Evolutionary conservation across 1,139 yeast species (phyloP), one percentile per base, ranked within the genome.

Genomic region (Insectozyma bohioensis): DNA sequence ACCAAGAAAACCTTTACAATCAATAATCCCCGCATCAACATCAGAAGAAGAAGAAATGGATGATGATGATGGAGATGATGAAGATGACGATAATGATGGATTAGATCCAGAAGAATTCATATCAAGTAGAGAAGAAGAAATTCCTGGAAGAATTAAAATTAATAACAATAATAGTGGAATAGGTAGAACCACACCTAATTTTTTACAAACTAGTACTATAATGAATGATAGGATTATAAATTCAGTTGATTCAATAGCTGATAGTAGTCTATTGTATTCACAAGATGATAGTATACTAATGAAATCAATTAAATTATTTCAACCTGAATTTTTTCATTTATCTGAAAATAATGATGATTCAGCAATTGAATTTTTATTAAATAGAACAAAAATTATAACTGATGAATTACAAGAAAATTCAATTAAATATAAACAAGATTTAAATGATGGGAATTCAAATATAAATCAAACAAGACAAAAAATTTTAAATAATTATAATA

Each of bases 361-460:
- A 3, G 46, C 50, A 6, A 34, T 46, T 9, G 39, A 42, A 17
- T 41, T 39, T 27, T 36, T 51, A 19, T 37, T 39, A 9, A 32
- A 35, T n/a, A 40, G 35, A 24, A 37, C 41, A 12, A 30, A 28
- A 20, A 14, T 31, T 4, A 17, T 40, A 12, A 10, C 25, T 4
- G 33, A 33, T 5, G 40, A 41, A 11, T 17, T 45, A 19, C 10
- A 15, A 3, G 34, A 35, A n/a, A 39, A 40, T 18, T 16, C 41
- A 4, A 20, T 25, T 11, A 12, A 26, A 3, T 44, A 46, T 24
- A 22, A 33, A 26, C 7, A 46, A 37, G 42, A 48, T 54, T 39
- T 54, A 6, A 45, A 45, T 7, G 39, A 43, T 3, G 77, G 78
- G 1, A 61, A 61, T 41, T 51, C 48, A 12, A 50, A 52, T 24